phyloP scores from a whole-genome alignment of 805 yeast species.

The Trichomonascus vanleenenianus region DNA sequence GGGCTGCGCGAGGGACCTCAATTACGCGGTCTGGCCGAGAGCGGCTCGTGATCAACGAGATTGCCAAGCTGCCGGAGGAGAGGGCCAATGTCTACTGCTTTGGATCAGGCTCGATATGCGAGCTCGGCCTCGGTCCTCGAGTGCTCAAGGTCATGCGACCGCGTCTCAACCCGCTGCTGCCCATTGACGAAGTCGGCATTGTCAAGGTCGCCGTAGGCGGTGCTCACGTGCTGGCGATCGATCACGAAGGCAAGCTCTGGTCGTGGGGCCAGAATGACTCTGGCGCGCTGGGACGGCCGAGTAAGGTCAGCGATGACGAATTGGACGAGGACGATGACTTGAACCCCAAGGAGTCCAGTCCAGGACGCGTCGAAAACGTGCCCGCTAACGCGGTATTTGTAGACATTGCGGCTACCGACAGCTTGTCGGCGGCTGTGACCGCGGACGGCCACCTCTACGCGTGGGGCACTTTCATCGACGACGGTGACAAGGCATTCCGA shows the following conservation, averaged over 20 bases:
- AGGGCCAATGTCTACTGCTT: slow-evolving; percentile 79
- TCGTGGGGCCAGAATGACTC: slow-evolving; percentile 98
- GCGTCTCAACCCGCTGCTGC: slow-evolving; percentile 72
- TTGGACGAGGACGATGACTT: slow-evolving; percentile 72
- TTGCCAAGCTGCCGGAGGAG: slow-evolving; percentile 31
- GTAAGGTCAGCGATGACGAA: slow-evolving; percentile 51
- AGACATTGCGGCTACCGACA: slow-evolving; percentile 87
- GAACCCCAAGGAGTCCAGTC: slow-evolving; percentile 85
- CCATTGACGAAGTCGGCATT: slow-evolving; percentile 54
- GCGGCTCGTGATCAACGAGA: slow-evolving; percentile 12
- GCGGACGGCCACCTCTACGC: slow-evolving; percentile 86
- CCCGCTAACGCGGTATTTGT: slow-evolving; percentile 47
- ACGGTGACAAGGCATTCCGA: slow-evolving; percentile 81
- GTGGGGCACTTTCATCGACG: slow-evolving; percentile 90
- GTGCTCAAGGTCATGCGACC: slow-evolving; percentile 96
- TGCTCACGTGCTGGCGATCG: slow-evolving; percentile 85
- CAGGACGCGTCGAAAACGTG: slow-evolving; percentile 67
- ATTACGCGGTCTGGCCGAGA: slow-evolving; percentile 2
- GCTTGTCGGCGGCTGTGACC: slow-evolving; percentile 71
- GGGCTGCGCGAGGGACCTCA: neutral
- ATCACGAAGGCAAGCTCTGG: slow-evolving; percentile 73
- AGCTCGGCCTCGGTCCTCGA: slow-evolving; percentile 92
- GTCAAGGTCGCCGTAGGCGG: slow-evolving; percentile 94
- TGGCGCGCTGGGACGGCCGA: slow-evolving; percentile 82
- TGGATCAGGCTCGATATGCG: slow-evolving; percentile 98